phyloP scores from a whole-genome alignment of 106 monocot species.

The Apostasia shenzhenica region DNA sequence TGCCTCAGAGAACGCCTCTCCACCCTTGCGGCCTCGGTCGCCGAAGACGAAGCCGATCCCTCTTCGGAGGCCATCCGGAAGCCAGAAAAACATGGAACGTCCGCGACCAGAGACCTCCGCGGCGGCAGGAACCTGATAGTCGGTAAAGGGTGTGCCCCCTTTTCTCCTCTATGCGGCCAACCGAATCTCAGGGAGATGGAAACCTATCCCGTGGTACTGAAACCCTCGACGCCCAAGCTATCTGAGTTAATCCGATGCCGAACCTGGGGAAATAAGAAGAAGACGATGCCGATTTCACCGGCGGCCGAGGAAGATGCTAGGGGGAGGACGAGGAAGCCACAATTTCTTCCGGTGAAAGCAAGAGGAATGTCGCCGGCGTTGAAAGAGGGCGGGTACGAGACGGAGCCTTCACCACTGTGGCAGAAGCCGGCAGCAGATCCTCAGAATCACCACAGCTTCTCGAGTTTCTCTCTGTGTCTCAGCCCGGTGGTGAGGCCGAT shows the following conservation, averaged over 20 bases:
- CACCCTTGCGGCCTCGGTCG: background rate
- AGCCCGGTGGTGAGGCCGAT: slow-evolving; percentile 52
- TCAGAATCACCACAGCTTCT: slow-evolving; percentile 6
- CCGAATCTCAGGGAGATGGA: no score
- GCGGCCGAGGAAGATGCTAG: background rate
- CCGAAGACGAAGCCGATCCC: background rate
- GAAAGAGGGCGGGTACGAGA: slow-evolving; percentile 6
- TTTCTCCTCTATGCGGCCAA: no score
- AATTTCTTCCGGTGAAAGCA: background rate
- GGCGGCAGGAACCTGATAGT: no score
- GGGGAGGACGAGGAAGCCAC: slow-evolving; percentile 5
- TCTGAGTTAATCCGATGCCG: no score
- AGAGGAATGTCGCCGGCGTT: slow-evolving; percentile 32
- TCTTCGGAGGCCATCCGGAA: background rate
- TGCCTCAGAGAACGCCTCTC: slow-evolving; percentile 9
- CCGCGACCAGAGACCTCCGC: no score
- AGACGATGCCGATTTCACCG: background rate
- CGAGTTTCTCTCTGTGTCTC: slow-evolving; percentile 46
- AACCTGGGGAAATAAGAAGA: background rate
- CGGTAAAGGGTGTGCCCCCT: no score
- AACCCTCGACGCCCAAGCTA: no score
- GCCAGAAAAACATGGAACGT: background rate
- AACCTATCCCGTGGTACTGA: no score
- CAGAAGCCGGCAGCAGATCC: slow-evolving; percentile 3
- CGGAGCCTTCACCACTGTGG: slow-evolving; percentile 32